phyloP scores from a whole-genome alignment of 176 grass and related monocot genomes.

The Musa schizocarpa region DNA sequence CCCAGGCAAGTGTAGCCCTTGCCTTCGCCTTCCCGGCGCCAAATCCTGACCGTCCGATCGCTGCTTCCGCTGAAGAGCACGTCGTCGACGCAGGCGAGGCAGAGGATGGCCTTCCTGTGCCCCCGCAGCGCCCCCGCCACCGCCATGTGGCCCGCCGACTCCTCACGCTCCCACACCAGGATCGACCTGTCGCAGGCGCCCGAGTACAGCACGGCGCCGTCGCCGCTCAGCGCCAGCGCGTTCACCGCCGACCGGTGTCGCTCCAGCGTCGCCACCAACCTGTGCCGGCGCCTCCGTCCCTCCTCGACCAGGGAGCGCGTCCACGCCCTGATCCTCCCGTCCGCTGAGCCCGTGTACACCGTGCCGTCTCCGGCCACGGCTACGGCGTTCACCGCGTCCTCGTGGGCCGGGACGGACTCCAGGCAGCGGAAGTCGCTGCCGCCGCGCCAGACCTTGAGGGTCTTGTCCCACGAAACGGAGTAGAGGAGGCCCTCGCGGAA shows the following conservation, averaged over 20 bases:
- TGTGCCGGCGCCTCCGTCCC: slow-evolving; percentile 29
- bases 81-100: slow-evolving; percentile 41
- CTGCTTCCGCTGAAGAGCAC: slow-evolving; percentile 60
- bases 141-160: slow-evolving; percentile 51
- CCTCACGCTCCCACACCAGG: slow-evolving; percentile 89
- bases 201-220: slow-evolving; percentile 36
- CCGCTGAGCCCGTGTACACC: slow-evolving; percentile 82
- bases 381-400: slow-evolving; percentile 78
- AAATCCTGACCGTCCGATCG: slow-evolving; percentile 66
- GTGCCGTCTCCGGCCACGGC: slow-evolving; percentile 53
- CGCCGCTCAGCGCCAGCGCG: slow-evolving; percentile 55
- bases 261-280: slow-evolving; percentile 42
- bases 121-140: slow-evolving; percentile 49
- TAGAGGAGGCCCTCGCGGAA: slow-evolving; percentile 49
- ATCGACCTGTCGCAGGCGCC: slow-evolving; percentile 62
- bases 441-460: slow-evolving; percentile 73
- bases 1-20: slow-evolving; percentile 39
- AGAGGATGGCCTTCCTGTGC: slow-evolving; percentile 56
- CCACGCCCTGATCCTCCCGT: slow-evolving; percentile 62
- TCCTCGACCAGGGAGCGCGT: slow-evolving; percentile 12
- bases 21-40: slow-evolving; percentile 39
- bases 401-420: slow-evolving; percentile 62
- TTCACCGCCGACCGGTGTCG: slow-evolving; percentile 66
- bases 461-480: slow-evolving; percentile 86
- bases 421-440: slow-evolving; percentile 48